A percentile compares a stretch with the other conserved stretches of the same genome.
Conservation (phyloP, 768 basidiomycete genomes). For the Xerocomus brunneocitrinus region DNA sequence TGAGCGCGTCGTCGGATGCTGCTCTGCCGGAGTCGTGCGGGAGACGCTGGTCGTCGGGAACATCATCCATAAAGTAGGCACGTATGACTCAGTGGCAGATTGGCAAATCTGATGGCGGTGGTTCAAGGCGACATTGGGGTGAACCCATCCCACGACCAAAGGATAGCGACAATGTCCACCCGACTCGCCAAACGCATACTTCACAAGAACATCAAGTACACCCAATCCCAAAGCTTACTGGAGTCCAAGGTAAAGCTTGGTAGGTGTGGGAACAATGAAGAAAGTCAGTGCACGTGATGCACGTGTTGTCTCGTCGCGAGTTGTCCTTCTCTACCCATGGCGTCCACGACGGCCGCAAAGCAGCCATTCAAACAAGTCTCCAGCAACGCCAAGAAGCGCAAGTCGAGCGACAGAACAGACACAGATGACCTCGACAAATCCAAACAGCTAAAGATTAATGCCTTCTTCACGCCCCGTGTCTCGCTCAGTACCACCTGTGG, state of each 20-base stretch:
- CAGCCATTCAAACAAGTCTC: slow-evolving; percentile 7
- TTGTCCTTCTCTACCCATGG: background rate
- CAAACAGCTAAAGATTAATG: slow-evolving; percentile 23
- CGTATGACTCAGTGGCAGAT: slow-evolving; percentile 42
- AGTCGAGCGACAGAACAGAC: slow-evolving; percentile 9
- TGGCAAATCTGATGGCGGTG: background rate
- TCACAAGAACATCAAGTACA: too few relatives aligned
- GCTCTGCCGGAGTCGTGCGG: slow-evolving; percentile 62
- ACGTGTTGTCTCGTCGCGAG: slow-evolving; percentile 17
- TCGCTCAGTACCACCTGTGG: slow-evolving; percentile 28
- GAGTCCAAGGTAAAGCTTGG: too few relatives aligned
- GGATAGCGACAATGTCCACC: too few relatives aligned
- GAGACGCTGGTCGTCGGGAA: slow-evolving; percentile 75
- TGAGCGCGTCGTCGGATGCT: slow-evolving; percentile 48
- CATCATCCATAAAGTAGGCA: slow-evolving; percentile 68
- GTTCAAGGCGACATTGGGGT: too few relatives aligned
- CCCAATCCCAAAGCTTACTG: too few relatives aligned
- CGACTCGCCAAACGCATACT: too few relatives aligned
- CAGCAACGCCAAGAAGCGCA: slow-evolving; percentile 23
- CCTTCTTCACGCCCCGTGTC: slow-evolving; percentile 27
- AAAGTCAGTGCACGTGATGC: slow-evolving; percentile 22
- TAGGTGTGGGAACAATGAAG: too few relatives aligned
- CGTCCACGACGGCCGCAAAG: slow-evolving; percentile 7
- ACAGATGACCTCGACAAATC: background rate
- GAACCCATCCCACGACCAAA: too few relatives aligned